phyloP scores from a whole-genome alignment of 1,284 basidiomycete genomes.

The Coniferiporia weirii region DNA sequence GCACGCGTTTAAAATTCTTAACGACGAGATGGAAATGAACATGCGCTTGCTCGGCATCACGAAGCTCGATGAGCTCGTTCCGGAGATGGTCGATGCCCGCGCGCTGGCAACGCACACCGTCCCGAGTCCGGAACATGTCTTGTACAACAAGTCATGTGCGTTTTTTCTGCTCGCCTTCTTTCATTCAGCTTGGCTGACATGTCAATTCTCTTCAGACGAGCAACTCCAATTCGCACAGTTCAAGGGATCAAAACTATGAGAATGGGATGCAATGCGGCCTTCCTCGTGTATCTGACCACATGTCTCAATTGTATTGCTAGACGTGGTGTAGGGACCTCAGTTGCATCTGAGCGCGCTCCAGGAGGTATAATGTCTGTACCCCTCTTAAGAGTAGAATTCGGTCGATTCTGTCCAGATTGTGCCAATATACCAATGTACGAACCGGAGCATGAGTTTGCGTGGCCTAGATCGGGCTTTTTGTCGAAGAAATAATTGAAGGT shows the following conservation, averaged over 20 bases:
- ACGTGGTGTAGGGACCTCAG: too few relatives aligned
- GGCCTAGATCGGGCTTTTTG: too few relatives aligned
- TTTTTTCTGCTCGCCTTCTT: neutral
- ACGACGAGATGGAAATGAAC: conserved; percentile 52
- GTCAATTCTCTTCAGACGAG: conserved; percentile 18
- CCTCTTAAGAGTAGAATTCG: too few relatives aligned
- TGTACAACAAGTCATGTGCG: conserved; percentile 52
- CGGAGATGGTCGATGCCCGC: conserved; percentile 35
- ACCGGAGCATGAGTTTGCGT: too few relatives aligned
- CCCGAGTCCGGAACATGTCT: conserved; percentile 39
- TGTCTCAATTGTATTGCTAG: neutral
- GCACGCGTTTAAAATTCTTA: conserved; percentile 45
- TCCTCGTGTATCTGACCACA: too few relatives aligned
- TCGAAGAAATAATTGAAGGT: too few relatives aligned
- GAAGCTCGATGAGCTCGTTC: conserved; percentile 42
- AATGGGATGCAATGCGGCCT: neutral
- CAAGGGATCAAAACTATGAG: conserved; percentile 19
- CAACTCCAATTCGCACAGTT: conserved; percentile 20
- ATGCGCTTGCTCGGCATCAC: conserved; percentile 48
- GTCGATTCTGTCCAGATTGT: too few relatives aligned
- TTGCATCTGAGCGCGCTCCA: too few relatives aligned
- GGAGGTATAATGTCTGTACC: too few relatives aligned
- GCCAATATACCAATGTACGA: too few relatives aligned
- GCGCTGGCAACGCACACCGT: conserved; percentile 36
- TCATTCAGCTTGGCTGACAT: neutral